These are phyloP conservation scores for Ophiobolus disseminans DNA, from an alignment of 2,329 filamentous ascomycete species.

Conservation along the genomic window DNA sequence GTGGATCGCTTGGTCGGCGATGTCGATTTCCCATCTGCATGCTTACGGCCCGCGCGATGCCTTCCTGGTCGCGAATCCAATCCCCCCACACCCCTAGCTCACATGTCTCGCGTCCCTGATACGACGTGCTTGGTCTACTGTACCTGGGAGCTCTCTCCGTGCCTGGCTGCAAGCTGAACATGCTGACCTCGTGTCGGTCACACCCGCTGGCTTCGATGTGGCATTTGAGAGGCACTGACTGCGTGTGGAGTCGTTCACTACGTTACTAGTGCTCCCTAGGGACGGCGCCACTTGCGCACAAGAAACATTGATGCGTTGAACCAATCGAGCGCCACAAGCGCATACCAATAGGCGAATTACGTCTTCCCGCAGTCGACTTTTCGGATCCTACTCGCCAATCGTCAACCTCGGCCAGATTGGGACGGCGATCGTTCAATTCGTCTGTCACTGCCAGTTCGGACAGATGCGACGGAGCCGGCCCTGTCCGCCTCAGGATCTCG, in stretches of 20 bases:
- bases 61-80: constrained; percentile 14
- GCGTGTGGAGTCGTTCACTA: neutral
- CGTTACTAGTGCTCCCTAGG: neutral
- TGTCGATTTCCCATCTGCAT: constrained; percentile 9
- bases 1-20: constrained; percentile 12
- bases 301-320: constrained; percentile 1
- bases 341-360: neutral
- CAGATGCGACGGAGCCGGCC: neutral
- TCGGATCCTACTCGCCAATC: constrained; percentile 8
- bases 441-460: constrained; percentile 1
- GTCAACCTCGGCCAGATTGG: constrained; percentile 6
- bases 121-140: neutral
- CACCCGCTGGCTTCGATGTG: too few relatives aligned
- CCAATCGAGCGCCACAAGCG: constrained; percentile 9
- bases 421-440: constrained; percentile 11
- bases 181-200: too few relatives aligned
- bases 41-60: constrained; percentile 8
- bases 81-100: neutral
- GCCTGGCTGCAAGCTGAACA: too few relatives aligned
- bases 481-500: neutral
- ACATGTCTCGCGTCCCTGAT: neutral
- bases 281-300: constrained; percentile 1
- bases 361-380: constrained; percentile 2
- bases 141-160: neutral
- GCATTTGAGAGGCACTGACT: too few relatives aligned